Base-by-base conservation (phyloP, 805 yeast species). In the Clavispora asparagi region DNA sequence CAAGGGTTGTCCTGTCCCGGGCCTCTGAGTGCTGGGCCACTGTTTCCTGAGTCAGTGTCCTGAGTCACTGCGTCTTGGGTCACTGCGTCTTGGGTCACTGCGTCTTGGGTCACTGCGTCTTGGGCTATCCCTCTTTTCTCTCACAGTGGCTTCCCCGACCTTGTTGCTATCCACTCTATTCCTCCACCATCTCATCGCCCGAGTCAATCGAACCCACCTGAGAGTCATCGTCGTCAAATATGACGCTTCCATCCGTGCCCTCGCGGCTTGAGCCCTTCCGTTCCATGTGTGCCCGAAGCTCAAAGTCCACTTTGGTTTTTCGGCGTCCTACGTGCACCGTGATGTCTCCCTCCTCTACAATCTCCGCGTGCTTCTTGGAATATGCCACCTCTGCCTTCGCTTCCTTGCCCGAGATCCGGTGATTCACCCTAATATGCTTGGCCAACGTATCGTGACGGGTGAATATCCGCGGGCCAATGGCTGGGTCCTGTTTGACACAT, bases 401-500 rank as follows among this genome's bases (percentile, higher is more conserved):
- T 50, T 71, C 77, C 46, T 71, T 70, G 28, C 76, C 76, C 1
- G 73, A 66, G 1, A 71, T 71, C 50, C 70, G 66, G 57, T 72
- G 77, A 49, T 72, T 72, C 4, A 72, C 77, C 36, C 77, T 54
- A 5, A 91, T 83, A 65, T 92, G 99, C 63, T 97, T 82, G 14
- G 96, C 87, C 51, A 92, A 76, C 1, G 99, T 97, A 67, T 92
- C 99, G 62, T 90, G 85, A 51, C 99, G 79, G 45, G 96, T 86
- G 60, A 94, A 92, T 1, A 96, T 89, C 71, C 92, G 83, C 41
- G 82, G 80, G 2, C 70, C 80, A 29, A 61, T 68, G 40, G 69
- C 63, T 27, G 81, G 78, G 49, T 82, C 74, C 54, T 78, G 82
- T 55, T 79, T 84, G 46, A 86, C 94, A 68, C 99, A 92, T 39